Conservation (phyloP, 73 alveolate species). For the Symbiodinium pilosum region DNA sequence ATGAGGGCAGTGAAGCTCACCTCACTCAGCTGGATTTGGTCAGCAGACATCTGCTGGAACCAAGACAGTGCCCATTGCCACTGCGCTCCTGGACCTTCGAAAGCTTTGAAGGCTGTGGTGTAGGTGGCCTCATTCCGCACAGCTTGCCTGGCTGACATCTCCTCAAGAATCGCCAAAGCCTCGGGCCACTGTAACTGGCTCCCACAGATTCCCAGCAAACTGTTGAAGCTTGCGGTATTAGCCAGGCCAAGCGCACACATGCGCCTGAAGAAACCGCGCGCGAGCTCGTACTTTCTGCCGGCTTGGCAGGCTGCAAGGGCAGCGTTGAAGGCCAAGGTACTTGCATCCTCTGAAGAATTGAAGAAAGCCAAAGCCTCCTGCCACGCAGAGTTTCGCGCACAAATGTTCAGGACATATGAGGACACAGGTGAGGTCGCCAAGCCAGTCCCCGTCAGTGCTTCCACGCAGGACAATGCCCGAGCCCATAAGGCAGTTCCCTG, state of each 20-base stretch:
- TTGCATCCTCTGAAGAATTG: background rate
- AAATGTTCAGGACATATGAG: background rate
- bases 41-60: too few species aligned
- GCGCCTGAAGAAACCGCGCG: background rate
- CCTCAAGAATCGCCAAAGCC: background rate
- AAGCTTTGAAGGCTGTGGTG: background rate
- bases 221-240: background rate
- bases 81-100: background rate
- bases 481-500: background rate
- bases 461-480: background rate
- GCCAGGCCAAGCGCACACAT: background rate
- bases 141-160: background rate
- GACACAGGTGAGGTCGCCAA: background rate
- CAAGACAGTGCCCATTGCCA: too few species aligned
- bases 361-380: background rate
- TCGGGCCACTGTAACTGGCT: background rate
- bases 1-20: slow-evolving; percentile 4
- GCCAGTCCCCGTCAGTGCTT: background rate
- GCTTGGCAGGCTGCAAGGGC: background rate
- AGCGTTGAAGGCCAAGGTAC: background rate
- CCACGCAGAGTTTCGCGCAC: background rate
- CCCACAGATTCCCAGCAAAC: background rate
- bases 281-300: background rate
- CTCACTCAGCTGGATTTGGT: background rate
- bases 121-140: background rate